Percentiles rank a stretch among this genome's conserved stretches.
phyloP scores from a whole-genome alignment of 305 asterid genomes.

The Stenogyne calaminthoides region DNA sequence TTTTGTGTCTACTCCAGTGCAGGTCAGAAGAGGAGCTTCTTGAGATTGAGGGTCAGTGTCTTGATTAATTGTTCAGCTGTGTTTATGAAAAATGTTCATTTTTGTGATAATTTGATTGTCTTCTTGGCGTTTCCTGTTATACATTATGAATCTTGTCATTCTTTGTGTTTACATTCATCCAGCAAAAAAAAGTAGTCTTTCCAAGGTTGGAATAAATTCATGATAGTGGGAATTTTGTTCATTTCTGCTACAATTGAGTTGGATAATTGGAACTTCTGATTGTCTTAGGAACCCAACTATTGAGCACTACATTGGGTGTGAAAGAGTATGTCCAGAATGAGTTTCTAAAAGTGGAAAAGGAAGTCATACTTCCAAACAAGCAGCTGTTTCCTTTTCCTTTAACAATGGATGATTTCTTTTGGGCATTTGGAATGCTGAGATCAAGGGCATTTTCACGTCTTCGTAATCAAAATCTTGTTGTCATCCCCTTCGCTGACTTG shows the following conservation, averaged over 20 bases:
- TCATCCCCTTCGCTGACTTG: conserved; percentile 93
- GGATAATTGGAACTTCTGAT: conserved; percentile 14
- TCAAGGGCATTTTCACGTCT: conserved; percentile 88
- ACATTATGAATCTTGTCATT: background rate
- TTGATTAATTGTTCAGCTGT: background rate
- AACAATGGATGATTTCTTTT: conserved; percentile 81
- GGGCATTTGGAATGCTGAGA: conserved; percentile 97
- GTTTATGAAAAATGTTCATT: background rate
- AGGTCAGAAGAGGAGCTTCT: conserved; percentile 99
- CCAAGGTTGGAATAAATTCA: background rate
- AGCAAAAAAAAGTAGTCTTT: no score
- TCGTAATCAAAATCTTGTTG: conserved; percentile 81
- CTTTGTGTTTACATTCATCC: background rate
- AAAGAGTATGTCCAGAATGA: conserved; percentile 81
- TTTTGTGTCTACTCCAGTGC: conserved; percentile 72
- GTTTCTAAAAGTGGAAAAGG: conserved; percentile 66
- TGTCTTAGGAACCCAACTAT: conserved; percentile 74
- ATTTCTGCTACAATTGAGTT: background rate
- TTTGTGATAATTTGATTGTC: background rate
- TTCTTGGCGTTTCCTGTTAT: background rate
- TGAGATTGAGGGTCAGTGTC: conserved; percentile 80
- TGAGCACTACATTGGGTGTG: conserved; percentile 87
- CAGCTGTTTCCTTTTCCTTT: conserved; percentile 69
- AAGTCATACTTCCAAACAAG: conserved; percentile 76
- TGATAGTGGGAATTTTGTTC: background rate